Conservation (phyloP, 2,329 filamentous ascomycete genomes). For the Allantophomopsis lycopodina region DNA sequence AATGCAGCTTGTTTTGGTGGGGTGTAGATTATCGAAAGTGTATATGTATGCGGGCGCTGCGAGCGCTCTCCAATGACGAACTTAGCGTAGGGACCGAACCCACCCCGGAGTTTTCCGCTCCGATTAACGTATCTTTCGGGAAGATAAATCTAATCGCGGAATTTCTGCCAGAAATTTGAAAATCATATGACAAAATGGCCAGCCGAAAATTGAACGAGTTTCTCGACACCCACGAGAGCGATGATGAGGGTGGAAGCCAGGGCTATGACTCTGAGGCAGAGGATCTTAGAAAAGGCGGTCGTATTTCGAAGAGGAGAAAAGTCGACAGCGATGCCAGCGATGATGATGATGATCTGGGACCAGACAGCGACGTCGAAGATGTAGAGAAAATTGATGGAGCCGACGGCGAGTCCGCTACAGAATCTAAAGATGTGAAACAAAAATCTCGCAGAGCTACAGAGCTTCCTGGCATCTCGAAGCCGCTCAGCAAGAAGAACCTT, state of each 20-base stretch:
- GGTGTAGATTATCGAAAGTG: no score
- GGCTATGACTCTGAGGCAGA: conserved; percentile 55
- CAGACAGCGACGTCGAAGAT: conserved; percentile 13
- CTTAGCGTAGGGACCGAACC: no score
- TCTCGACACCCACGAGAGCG: conserved; percentile 45
- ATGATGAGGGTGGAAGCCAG: conserved; percentile 31
- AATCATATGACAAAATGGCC: conserved; percentile 33
- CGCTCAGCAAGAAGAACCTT: conserved; percentile 53
- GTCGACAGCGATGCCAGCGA: conserved; percentile 28
- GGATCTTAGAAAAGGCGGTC: conserved; percentile 51
- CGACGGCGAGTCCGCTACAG: conserved; percentile 14
- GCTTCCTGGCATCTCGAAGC: conserved; percentile 35
- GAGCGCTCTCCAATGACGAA: no score
- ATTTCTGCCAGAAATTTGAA: neutral
- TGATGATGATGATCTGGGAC: conserved; percentile 18
- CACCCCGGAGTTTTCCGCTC: no score
- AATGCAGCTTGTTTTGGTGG: neutral
- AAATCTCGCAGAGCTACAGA: conserved; percentile 17
- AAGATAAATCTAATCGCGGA: no score
- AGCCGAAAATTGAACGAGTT: conserved; percentile 61
- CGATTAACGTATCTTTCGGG: no score
- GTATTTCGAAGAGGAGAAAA: conserved; percentile 50
- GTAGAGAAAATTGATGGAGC: conserved; percentile 17
- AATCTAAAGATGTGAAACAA: conserved; percentile 8
- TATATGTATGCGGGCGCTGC: no score